Conservation (phyloP, 2,329 filamentous ascomycete genomes). For the Zymoseptoria ardabiliae region DNA sequence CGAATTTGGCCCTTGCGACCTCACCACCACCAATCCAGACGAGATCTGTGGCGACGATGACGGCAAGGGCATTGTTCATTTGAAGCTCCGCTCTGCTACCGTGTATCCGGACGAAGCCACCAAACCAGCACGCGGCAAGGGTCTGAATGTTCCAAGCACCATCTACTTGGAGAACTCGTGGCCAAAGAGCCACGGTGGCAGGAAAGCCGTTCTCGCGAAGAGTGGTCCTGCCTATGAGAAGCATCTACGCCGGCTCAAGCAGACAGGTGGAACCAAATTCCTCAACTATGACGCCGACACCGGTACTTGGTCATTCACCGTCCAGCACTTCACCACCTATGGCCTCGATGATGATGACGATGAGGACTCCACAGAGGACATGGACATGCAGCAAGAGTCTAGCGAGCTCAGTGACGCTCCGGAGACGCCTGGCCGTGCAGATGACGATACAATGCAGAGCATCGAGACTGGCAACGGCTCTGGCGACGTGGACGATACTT, state of each 20-base stretch:
- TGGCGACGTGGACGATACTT: constrained; percentile 42
- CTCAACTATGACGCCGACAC: constrained; percentile 69
- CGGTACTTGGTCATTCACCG: constrained; percentile 83
- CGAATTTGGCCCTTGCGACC: constrained; percentile 63
- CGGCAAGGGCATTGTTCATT: constrained; percentile 55
- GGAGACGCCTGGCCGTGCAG: constrained; percentile 15
- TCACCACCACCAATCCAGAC: constrained; percentile 71
- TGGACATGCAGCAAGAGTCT: constrained; percentile 56
- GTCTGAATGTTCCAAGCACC: constrained; percentile 81
- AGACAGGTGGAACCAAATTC: constrained; percentile 73
- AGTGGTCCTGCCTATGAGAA: constrained; percentile 64
- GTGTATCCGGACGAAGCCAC: constrained; percentile 70
- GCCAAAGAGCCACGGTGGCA: constrained; percentile 64
- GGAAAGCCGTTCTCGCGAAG: constrained; percentile 45
- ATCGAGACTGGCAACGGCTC: constrained; percentile 17
- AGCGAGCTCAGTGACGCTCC: constrained; percentile 32
- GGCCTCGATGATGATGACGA: constrained; percentile 66
- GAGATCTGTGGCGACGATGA: constrained; percentile 59
- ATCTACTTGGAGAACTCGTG: constrained; percentile 90
- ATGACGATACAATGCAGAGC: constrained; percentile 24
- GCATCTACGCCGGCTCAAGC: constrained; percentile 74
- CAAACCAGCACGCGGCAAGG: constrained; percentile 80
- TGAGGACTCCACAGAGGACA: constrained; percentile 46
- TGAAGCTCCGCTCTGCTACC: constrained; percentile 72
- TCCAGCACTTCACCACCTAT: constrained; percentile 97